Conservation (phyloP, 768 basidiomycete genomes). For the Panus rudis region DNA sequence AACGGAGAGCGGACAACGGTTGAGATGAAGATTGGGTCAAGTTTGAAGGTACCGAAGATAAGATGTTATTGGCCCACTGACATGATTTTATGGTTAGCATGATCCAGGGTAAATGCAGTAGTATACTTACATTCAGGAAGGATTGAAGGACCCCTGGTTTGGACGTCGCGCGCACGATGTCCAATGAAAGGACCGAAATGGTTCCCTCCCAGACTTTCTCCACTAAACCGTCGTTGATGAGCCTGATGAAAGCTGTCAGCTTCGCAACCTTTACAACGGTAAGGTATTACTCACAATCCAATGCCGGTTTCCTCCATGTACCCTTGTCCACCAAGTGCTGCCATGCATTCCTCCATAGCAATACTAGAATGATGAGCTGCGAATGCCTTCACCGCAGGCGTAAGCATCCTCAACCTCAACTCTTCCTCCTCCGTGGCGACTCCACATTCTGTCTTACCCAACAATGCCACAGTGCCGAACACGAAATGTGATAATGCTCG, state of each 20-base stretch:
- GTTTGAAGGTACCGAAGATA: constrained; percentile 34
- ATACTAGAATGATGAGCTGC: constrained; percentile 53
- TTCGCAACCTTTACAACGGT: too few species aligned
- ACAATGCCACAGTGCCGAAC: constrained; percentile 50
- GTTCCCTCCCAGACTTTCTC: constrained; percentile 86
- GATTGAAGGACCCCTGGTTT: constrained; percentile 37
- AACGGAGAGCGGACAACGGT: constrained; percentile 22
- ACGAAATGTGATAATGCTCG: constrained; percentile 57
- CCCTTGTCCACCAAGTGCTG: constrained; percentile 66
- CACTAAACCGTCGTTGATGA: constrained; percentile 63
- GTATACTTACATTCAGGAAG: constrained; percentile 41
- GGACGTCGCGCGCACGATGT: constrained; percentile 50
- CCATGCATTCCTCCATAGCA: constrained; percentile 72
- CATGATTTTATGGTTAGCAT: background rate
- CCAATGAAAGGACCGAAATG: constrained; percentile 57
- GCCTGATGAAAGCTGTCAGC: constrained; percentile 18
- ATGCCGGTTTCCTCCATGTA: constrained; percentile 82
- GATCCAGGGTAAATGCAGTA: background rate
- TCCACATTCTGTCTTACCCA: constrained; percentile 58
- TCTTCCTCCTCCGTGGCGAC: constrained; percentile 43
- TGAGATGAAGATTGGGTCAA: constrained; percentile 24
- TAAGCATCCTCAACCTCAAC: constrained; percentile 52
- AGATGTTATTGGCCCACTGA: constrained; percentile 47
- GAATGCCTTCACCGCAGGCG: constrained; percentile 66
- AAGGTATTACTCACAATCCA: constrained; percentile 33